A percentile compares a stretch with the other conserved stretches of the same genome.
phyloP scores from a whole-genome alignment of 2,329 filamentous ascomycete species.

The Botrytis tulipae region DNA sequence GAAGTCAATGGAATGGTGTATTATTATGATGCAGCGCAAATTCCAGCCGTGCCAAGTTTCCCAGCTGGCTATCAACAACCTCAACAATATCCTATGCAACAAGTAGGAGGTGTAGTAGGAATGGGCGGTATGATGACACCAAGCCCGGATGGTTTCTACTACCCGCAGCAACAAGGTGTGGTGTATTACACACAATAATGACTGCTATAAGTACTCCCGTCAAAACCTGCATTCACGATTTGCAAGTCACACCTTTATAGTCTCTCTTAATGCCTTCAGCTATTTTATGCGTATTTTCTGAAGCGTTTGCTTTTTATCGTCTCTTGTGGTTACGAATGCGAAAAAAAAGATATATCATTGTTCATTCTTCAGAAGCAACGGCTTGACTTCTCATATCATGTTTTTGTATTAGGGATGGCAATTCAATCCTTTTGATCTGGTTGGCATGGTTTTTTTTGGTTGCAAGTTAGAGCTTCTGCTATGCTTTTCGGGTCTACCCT shows the following conservation, averaged over 20 bases:
- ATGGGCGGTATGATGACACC: slow-evolving; percentile 81
- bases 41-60: slow-evolving; percentile 47
- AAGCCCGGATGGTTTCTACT: slow-evolving; percentile 69
- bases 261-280: slow-evolving; percentile 5
- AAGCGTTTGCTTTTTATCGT: slow-evolving; percentile 6
- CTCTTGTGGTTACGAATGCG: neutral
- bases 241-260: slow-evolving; percentile 3
- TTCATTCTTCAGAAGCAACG: slow-evolving; percentile 11
- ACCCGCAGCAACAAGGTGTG: slow-evolving; percentile 55
- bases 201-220: neutral
- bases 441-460: slow-evolving; percentile 17
- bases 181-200: slow-evolving; percentile 61
- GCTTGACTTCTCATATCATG: slow-evolving; percentile 10
- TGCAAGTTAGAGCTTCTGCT: slow-evolving; percentile 14
- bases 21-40: slow-evolving; percentile 80
- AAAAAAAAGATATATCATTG: slow-evolving; percentile 10
- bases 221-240: neutral
- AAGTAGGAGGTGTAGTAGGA: slow-evolving; percentile 55
- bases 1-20: slow-evolving; percentile 96
- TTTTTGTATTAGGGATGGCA: slow-evolving; percentile 14
- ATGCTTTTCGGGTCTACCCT: slow-evolving; percentile 3
- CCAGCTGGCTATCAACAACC: slow-evolving; percentile 48
- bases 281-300: slow-evolving; percentile 10
- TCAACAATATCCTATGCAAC: slow-evolving; percentile 54
- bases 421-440: slow-evolving; percentile 16